A percentile compares a stretch with the other conserved stretches of the same genome.
These are phyloP conservation scores for Podospora sp. DNA, from an alignment of 495 filamentous ascomycete genomes.

Conservation along the genomic window DNA sequence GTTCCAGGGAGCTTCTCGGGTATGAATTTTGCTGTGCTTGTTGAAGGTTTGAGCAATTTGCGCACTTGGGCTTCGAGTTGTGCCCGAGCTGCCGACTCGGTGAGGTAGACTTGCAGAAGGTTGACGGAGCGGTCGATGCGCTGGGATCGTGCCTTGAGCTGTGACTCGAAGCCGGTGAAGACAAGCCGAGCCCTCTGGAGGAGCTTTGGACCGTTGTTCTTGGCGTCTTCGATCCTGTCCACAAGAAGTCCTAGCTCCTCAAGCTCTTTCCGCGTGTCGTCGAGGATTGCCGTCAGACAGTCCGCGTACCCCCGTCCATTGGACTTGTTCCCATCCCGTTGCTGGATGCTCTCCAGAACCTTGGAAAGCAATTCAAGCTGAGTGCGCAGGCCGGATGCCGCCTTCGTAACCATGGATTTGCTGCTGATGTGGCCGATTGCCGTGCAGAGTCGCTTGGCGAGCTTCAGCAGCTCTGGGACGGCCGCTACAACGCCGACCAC, in stretches of 20 bases:
- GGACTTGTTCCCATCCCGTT: too few relatives aligned
- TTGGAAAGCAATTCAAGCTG: constrained; percentile 7
- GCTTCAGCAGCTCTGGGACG: constrained; percentile 10
- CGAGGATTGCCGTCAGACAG: background rate
- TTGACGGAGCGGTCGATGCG: constrained; percentile 1
- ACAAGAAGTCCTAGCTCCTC: constrained; percentile 1
- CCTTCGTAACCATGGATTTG: constrained; percentile 5
- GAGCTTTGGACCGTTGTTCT: constrained; percentile 11
- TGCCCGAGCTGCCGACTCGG: background rate
- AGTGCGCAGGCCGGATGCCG: background rate
- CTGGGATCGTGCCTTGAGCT: background rate
- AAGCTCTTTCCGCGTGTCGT: constrained; percentile 1
- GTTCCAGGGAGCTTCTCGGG: background rate
- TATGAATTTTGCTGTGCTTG: background rate
- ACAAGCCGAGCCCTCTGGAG: background rate
- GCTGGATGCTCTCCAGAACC: constrained; percentile 13
- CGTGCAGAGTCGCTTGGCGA: constrained; percentile 1
- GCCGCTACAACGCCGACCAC: constrained; percentile 4
- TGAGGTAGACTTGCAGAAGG: constrained; percentile 1
- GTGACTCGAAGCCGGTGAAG: background rate
- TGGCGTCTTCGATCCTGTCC: constrained; percentile 2
- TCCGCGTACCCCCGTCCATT: background rate
- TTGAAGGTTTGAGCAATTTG: background rate
- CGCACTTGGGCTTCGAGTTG: background rate
- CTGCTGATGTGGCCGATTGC: constrained; percentile 7